Conservation (phyloP, 352 stramenopile species). For the Achlya hypogyna region DNA sequence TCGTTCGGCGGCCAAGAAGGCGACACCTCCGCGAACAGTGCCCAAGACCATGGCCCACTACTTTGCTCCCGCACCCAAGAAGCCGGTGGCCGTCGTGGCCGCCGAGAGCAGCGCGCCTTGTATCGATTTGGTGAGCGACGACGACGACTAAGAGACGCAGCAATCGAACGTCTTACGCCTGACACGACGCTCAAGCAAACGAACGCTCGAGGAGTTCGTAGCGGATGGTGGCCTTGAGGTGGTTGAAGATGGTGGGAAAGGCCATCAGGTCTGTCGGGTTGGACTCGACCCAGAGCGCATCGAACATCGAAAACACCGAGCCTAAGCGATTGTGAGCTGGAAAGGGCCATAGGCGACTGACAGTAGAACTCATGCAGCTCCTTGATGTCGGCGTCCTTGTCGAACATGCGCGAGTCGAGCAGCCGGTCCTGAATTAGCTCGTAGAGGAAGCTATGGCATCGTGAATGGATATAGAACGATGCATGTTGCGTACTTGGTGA, state of each 20-base stretch:
- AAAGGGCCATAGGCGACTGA: constrained; percentile 24
- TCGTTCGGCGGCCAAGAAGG: not conserved
- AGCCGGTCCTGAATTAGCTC: constrained; percentile 66
- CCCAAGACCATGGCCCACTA: not conserved
- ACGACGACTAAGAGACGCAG: constrained; percentile 4
- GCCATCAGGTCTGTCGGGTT: constrained; percentile 81
- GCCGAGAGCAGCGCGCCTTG: no score
- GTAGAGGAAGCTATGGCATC: constrained; percentile 44
- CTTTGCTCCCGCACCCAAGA: not conserved
- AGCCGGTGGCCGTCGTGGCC: not conserved
- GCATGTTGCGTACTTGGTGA: constrained; percentile 42
- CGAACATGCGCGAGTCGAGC: constrained; percentile 65
- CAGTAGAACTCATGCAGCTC: constrained; percentile 71
- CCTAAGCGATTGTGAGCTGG: constrained; percentile 26
- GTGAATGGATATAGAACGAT: not conserved
- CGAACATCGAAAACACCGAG: constrained; percentile 73
- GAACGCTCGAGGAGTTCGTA: constrained; percentile 42
- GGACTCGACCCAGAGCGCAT: constrained; percentile 69
- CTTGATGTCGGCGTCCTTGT: constrained; percentile 29
- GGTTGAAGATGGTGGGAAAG: constrained; percentile 75
- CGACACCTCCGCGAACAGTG: not conserved
- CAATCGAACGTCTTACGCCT: not conserved
- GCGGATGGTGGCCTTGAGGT: constrained; percentile 61
- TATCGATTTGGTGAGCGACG: constrained; percentile 19
- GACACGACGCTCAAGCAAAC: constrained; percentile 42